Conservation (phyloP, 805 yeast species). For the Zygotorulaspora florentina region DNA sequence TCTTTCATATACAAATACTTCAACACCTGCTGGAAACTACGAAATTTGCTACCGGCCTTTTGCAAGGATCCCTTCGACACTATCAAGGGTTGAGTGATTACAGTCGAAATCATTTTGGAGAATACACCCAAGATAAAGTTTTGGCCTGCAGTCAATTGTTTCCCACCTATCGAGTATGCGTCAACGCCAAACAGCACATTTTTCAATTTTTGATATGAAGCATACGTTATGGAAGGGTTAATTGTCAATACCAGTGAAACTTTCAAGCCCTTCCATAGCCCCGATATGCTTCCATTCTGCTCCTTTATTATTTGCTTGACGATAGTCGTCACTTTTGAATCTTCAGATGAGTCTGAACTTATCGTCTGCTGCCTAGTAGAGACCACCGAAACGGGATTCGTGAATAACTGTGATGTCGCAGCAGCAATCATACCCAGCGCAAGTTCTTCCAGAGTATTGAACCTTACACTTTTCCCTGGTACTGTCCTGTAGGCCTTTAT, state of each 20-base stretch:
- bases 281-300: constrained; percentile 56
- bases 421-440: constrained; percentile 77
- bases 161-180: constrained; percentile 23
- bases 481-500: constrained; percentile 25
- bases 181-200: constrained; percentile 41
- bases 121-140: constrained; percentile 72
- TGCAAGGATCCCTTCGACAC: constrained; percentile 82
- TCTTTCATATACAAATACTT: constrained; percentile 57
- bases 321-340: constrained; percentile 32
- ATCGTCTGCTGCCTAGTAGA: constrained; percentile 64
- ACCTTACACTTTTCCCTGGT: constrained; percentile 7
- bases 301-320: constrained; percentile 46
- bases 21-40: constrained; percentile 61
- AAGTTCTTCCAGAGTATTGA: constrained; percentile 59
- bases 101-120: constrained; percentile 74
- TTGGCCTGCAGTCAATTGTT: constrained; percentile 51
- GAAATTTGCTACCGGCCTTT: constrained; percentile 44
- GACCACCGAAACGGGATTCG: constrained; percentile 75
- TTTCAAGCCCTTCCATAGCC: constrained; percentile 81
- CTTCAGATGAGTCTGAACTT: constrained; percentile 29
- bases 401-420: constrained; percentile 71
- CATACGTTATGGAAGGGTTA: constrained; percentile 85
- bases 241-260: constrained; percentile 73
- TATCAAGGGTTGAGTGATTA: constrained; percentile 79
- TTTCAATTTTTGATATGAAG: constrained; percentile 67